Conservation (phyloP, 2,329 filamentous ascomycete species). For the Apiospora pterosperma region DNA sequence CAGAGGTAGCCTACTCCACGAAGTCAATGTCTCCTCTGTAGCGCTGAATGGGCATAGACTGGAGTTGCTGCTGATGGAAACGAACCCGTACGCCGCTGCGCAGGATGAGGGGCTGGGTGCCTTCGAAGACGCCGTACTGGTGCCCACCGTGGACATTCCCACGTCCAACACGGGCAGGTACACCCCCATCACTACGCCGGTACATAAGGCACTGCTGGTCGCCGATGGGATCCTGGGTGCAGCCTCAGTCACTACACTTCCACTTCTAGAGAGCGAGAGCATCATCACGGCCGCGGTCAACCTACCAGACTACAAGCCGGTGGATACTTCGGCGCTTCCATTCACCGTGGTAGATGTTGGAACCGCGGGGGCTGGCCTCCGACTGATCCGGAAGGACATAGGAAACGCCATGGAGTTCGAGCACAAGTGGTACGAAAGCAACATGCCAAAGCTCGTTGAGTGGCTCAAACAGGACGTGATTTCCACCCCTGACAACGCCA, state of each 20-base stretch:
- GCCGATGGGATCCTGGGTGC: slow-evolving; percentile 70
- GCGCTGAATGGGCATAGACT: slow-evolving; percentile 58
- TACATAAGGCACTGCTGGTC: slow-evolving; percentile 77
- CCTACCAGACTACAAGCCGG: slow-evolving; percentile 41
- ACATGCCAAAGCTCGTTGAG: slow-evolving; percentile 58
- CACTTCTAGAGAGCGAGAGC: slow-evolving; percentile 33
- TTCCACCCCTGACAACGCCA: slow-evolving; percentile 32
- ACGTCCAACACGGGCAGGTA: slow-evolving; percentile 60
- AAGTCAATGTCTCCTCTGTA: slow-evolving; percentile 62
- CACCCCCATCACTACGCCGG: slow-evolving; percentile 71
- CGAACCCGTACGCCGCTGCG: slow-evolving; percentile 43
- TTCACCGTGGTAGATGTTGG: slow-evolving; percentile 62
- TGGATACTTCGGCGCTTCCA: slow-evolving; percentile 32
- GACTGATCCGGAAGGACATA: slow-evolving; percentile 65
- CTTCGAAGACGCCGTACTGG: slow-evolving; percentile 65
- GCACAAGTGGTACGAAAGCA: slow-evolving; percentile 69
- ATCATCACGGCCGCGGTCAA: slow-evolving; percentile 57
- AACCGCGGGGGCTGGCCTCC: slow-evolving; percentile 60
- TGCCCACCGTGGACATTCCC: slow-evolving; percentile 70
- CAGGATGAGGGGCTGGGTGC: slow-evolving; percentile 38
- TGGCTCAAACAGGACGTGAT: slow-evolving; percentile 59
- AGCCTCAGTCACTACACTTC: slow-evolving; percentile 45
- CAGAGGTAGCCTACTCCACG: slow-evolving; percentile 45
- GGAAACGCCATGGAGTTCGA: slow-evolving; percentile 70
- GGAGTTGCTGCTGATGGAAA: slow-evolving; percentile 59